Percentiles rank a stretch among this genome's conserved stretches.
These are phyloP conservation scores for Yarrowia yakushimensis DNA, from an alignment of 805 yeast genomes.

Conservation along the genomic window DNA sequence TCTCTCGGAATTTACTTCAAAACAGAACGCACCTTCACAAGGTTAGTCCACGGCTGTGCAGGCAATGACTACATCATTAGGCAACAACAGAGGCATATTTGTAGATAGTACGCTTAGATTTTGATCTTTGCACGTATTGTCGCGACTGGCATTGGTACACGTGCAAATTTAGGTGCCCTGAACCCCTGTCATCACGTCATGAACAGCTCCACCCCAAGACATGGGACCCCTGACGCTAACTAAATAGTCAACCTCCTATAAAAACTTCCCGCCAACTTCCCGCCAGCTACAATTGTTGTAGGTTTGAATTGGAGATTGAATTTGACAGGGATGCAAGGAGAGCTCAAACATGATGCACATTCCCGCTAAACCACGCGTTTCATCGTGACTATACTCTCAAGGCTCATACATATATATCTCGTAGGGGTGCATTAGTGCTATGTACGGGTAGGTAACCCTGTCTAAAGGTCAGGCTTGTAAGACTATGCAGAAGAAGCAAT, in stretches of 20 bases:
- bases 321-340: slow-evolving; percentile 12
- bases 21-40: not conserved
- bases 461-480: too few species aligned
- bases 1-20: not conserved
- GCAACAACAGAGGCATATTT: too few species aligned
- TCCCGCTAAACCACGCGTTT: slow-evolving; percentile 16
- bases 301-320: not conserved
- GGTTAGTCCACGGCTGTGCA: not conserved
- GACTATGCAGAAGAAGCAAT: too few species aligned
- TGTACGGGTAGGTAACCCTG: not conserved
- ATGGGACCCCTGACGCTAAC: not conserved
- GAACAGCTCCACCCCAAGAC: too few species aligned
- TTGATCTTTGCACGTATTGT: too few species aligned
- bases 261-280: too few species aligned
- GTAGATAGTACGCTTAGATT: too few species aligned
- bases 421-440: not conserved
- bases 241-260: not conserved
- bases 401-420: not conserved
- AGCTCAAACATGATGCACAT: not conserved
- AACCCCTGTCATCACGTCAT: too few species aligned
- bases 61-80: too few species aligned
- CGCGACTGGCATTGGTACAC: too few species aligned
- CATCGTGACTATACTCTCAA: slow-evolving; percentile 4
- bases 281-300: not conserved
- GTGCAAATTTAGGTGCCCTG: too few species aligned